phyloP scores from a whole-genome alignment of 352 stramenopile genomes.

The Globisporangium echinulatum region DNA sequence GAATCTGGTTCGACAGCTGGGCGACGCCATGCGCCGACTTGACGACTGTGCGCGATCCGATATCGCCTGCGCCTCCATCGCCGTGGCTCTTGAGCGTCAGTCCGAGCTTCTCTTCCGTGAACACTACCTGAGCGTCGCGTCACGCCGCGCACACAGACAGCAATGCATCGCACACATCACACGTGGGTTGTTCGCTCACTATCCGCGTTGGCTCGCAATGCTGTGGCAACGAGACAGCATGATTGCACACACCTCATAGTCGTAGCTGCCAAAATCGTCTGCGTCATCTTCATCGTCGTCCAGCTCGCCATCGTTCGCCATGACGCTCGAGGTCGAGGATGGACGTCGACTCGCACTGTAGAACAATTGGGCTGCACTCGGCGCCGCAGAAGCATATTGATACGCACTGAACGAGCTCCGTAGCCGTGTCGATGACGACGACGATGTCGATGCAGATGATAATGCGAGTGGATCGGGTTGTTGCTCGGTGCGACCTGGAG shows the following conservation, averaged over 20 bases:
- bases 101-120: slow-evolving; percentile 49
- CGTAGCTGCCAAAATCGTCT: slow-evolving; percentile 8
- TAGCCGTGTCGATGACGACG: slow-evolving; percentile 1
- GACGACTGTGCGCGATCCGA: slow-evolving; percentile 33
- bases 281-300: slow-evolving; percentile 12
- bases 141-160: neutral
- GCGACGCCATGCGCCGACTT: slow-evolving; percentile 46
- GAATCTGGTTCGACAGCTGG: slow-evolving; percentile 47
- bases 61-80: slow-evolving; percentile 14
- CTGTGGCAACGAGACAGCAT: too few relatives aligned
- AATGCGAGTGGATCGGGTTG: neutral
- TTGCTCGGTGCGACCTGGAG: neutral
- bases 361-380: slow-evolving; percentile 5
- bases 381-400: neutral
- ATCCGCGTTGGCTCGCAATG: too few relatives aligned
- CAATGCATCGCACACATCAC: neutral
- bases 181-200: too few relatives aligned
- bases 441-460: neutral
- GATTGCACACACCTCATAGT: slow-evolving; percentile 8
- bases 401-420: slow-evolving; percentile 8
- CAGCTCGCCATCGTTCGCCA: slow-evolving; percentile 11
- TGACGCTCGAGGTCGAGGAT: slow-evolving; percentile 16
- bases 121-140: slow-evolving; percentile 28
- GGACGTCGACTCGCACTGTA: slow-evolving; percentile 6
- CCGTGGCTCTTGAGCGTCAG: slow-evolving; percentile 43